Evolutionary conservation across 2,329 filamentous ascomycete genomes (phyloP).

Genomic region (Tolypocladium album): DNA sequence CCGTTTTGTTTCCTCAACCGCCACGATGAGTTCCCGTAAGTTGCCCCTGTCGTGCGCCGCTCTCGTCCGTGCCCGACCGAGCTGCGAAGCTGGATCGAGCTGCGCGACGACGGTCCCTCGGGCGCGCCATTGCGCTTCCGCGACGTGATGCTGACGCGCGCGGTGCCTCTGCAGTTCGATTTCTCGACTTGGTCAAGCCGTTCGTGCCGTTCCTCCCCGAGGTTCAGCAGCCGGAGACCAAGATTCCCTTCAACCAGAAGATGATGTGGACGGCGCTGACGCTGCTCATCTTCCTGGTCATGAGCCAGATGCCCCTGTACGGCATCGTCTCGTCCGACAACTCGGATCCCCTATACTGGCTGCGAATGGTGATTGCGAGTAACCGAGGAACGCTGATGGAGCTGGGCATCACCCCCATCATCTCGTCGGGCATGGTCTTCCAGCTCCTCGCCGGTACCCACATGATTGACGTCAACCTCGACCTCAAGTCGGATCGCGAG

Average conservation of each 20-base stretch:
- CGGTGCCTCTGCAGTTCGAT: conserved; percentile 59
- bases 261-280: conserved; percentile 93
- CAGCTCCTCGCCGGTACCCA: conserved; percentile 98
- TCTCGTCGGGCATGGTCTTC: conserved; percentile 99
- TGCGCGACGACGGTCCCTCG: conserved; percentile 15
- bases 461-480: conserved; percentile 99
- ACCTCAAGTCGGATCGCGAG: conserved; percentile 99
- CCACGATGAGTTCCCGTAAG: conserved; percentile 47
- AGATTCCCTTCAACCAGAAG: conserved; percentile 98
- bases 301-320: conserved; percentile 99
- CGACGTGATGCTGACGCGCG: conserved; percentile 14
- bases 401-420: conserved; percentile 94
- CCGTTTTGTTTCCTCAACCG: conserved; percentile 14
- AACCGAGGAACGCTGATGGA: conserved; percentile 96
- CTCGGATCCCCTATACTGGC: conserved; percentile 98
- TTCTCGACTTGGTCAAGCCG: conserved; percentile 98
- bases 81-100: conserved; percentile 8
- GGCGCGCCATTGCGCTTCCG: conserved; percentile 2
- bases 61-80: conserved; percentile 1
- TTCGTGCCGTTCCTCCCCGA: conserved; percentile 99
- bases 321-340: conserved; percentile 98
- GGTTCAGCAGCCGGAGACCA: conserved; percentile 97
- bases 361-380: conserved; percentile 99
- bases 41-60: conserved; percentile 11
- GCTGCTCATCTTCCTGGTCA: conserved; percentile 96